phyloP scores from a whole-genome alignment of 1,139 yeast genomes.

The Yamadazyma conglobata region DNA sequence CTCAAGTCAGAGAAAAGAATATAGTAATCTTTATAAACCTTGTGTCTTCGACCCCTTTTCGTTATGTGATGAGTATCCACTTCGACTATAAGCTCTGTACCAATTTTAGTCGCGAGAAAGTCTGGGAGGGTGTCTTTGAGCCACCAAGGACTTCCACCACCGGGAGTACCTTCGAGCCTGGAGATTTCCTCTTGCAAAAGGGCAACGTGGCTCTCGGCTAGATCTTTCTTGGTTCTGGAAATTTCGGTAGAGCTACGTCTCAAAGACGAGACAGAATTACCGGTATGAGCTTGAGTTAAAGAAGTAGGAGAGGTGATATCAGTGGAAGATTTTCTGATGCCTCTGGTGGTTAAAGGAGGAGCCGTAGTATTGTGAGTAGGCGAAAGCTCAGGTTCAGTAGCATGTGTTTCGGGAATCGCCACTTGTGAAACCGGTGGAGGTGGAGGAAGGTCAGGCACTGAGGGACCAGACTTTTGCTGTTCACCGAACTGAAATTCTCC shows the following conservation, averaged over 20 bases:
- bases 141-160: slow-evolving; percentile 58
- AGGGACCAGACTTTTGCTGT: no score
- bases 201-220: slow-evolving; percentile 27
- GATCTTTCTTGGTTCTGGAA: slow-evolving; percentile 18
- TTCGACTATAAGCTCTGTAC: slow-evolving; percentile 56
- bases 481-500: slow-evolving; percentile 17
- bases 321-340: slow-evolving; percentile 20
- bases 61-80: slow-evolving; percentile 54
- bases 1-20: slow-evolving; percentile 72
- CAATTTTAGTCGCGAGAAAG: slow-evolving; percentile 39
- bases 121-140: slow-evolving; percentile 58
- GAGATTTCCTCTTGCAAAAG: slow-evolving; percentile 32
- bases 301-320: slow-evolving; percentile 17
- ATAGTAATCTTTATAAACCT: slow-evolving; percentile 64
- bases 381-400: slow-evolving; percentile 10
- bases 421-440: slow-evolving; percentile 17
- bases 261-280: slow-evolving; percentile 22
- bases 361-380: slow-evolving; percentile 8
- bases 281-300: slow-evolving; percentile 21
- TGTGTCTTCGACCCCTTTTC: slow-evolving; percentile 55
- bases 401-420: slow-evolving; percentile 7
- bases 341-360: slow-evolving; percentile 7
- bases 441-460: no score
- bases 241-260: slow-evolving; percentile 17
- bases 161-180: no score